Base-by-base conservation (phyloP, 1,284 basidiomycete genomes). In the Trametes versicolor region DNA sequence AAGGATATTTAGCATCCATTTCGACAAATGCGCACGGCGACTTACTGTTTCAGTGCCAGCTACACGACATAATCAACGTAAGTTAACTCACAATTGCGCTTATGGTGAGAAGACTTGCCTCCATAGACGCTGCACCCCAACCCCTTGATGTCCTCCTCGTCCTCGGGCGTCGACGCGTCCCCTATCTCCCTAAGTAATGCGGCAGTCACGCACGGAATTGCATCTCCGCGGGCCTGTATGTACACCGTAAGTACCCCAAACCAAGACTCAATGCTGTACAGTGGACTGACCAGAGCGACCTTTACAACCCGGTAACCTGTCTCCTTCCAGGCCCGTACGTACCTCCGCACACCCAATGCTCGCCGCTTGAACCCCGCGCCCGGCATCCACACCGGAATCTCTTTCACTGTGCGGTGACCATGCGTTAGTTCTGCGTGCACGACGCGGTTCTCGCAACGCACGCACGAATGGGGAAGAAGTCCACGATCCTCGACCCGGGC, bases 391-490 rank as follows among this genome's bases (percentile, higher is more conserved):
- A 43, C 19, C 41, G 70, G 70, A 5, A 67, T 19, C 32, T 62
- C 39, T 52, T 68, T 68, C 45, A 71, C 70, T 70, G 32, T 6
- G 13, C 21, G 15, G 12, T 27, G 27, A 8, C 34, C 15, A 23
- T 13, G 7, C 7, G 10, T 25, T 4, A 39, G n/a, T n/a, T n/a
- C n/a, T n/a, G n/a, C n/a, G n/a, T n/a, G n/a, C n/a, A n/a, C n/a
- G n/a, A n/a, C n/a, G n/a, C n/a, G n/a, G n/a, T n/a, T n/a, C n/a
- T n/a, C n/a, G n/a, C n/a, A n/a, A 8, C 27, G 10, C 15, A 61
- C 73, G 51, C 55, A 73, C 73, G 39, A n/a, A 69, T 43, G 1
- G 73, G 73, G 52, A 74, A 66, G 62, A 70, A 71, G 57, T 74
- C 73, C 7, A 74, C 70, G 19, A 74, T 65, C 49, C 65, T 60